These are phyloP conservation scores for Fusarium chlamydosporum DNA, from an alignment of 2,329 filamentous ascomycete genomes.

Conservation along the genomic window DNA sequence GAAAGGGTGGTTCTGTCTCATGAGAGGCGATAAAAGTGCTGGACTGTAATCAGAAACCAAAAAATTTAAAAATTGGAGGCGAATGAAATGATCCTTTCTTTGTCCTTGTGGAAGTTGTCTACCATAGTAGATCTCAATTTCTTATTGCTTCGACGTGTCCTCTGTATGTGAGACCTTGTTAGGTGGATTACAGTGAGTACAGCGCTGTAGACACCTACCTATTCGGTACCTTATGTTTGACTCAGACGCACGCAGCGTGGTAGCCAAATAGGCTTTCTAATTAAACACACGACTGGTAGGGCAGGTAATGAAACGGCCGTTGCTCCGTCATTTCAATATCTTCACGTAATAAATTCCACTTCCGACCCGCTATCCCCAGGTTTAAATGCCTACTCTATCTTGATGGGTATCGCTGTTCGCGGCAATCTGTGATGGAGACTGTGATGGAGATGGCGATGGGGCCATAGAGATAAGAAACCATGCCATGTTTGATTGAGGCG, in stretches of 20 bases:
- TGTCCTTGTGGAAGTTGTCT: background rate
- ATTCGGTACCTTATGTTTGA: background rate
- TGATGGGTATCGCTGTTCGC: constrained; percentile 1
- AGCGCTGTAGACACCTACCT: background rate
- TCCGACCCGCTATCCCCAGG: constrained; percentile 18
- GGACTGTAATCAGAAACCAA: background rate
- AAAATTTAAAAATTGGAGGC: constrained; percentile 8
- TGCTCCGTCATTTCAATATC: background rate
- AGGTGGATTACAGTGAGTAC: background rate
- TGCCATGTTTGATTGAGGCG: background rate
- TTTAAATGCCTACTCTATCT: constrained; percentile 3
- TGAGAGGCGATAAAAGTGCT: background rate
- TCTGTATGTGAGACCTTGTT: background rate
- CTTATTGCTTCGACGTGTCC: background rate
- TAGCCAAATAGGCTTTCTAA: background rate
- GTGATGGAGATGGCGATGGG: background rate
- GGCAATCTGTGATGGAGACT: constrained; percentile 11
- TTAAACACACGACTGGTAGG: background rate
- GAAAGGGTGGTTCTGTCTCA: background rate
- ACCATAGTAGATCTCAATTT: background rate
- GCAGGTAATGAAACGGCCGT: background rate
- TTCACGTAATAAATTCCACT: constrained; percentile 32
- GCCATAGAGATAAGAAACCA: background rate
- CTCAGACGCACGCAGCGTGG: background rate
- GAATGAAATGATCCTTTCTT: constrained; percentile 31